Evolutionary conservation across 192 early-diverging fungal genomes (phyloP), one percentile per base, ranked within the genome.

Genomic region (Phycomyces nitens): DNA sequence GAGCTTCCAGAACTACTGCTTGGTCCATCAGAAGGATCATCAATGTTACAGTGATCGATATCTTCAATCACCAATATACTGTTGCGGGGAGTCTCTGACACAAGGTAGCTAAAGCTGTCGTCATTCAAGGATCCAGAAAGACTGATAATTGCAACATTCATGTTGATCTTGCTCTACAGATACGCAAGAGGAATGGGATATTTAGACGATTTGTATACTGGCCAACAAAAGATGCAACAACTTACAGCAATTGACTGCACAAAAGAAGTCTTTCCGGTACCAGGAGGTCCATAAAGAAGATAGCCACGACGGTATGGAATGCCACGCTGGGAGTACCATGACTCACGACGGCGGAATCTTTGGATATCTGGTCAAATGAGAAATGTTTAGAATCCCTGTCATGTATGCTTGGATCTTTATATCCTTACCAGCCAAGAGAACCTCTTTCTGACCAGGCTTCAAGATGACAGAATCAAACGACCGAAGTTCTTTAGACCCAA

Each of bases 31-130:
- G 51, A 72, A 43, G 56, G 63, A 49, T 24, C 66, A 49, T 16
- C 21, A 16, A 63, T 63, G n/a, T 20, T 3, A 27, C 65, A 66
- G 24, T 66, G 65, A 23, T 83, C 77, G 0, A 83, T 74, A 65
- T 81, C 82, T 58, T 83, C 81, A 67, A 83, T 80, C n/a, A 83
- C 73, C 56, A 83, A 56, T n/a, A 83, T 76, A 27, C 77, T 77
- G 55, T 80, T 80, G 18, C 67, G 50, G 2, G 81, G 81, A 0
- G 71, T 69, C 5, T 66, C 65, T 21, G 71, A 73, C 24, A 83
- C 54, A 38, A 82, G 61, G 10, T 69, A 63, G 22, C 73, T 59
- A 57, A 78, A 66, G 11, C 72, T 77, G 27, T 70, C 64, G 44
- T 81, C 81, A 26, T 69, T 70, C 60, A 83, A 42, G 34, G 70